phyloP scores from a whole-genome alignment of 768 basidiomycete genomes.

The Podaxis carcinomalis region DNA sequence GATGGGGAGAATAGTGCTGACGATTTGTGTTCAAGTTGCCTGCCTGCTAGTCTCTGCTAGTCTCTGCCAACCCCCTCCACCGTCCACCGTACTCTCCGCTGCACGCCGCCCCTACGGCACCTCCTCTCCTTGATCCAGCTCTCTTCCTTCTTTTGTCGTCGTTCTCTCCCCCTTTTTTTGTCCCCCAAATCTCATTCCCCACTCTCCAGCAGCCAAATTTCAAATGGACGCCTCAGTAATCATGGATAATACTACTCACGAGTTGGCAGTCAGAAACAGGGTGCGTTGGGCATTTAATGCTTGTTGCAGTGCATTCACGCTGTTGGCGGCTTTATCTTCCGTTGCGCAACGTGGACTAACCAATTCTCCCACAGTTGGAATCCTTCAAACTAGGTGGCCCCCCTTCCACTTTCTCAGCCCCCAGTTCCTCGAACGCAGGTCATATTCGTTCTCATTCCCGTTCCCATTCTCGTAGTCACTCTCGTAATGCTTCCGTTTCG shows the following conservation, averaged over 20 bases:
- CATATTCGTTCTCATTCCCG: conserved; percentile 73
- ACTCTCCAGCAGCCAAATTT: neutral
- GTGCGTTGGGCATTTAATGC: conserved; percentile 22
- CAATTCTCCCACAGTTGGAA: conserved; percentile 46
- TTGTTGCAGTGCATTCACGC: neutral
- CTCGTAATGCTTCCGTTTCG: conserved; percentile 33
- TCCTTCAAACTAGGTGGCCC: conserved; percentile 66
- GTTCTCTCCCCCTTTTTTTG: conserved; percentile 21
- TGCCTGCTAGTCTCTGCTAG: neutral
- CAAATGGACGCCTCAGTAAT: conserved; percentile 6
- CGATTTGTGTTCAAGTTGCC: conserved; percentile 4
- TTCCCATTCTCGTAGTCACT: conserved; percentile 46
- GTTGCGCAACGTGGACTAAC: neutral
- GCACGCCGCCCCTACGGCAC: conserved; percentile 23
- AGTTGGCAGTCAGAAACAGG: conserved; percentile 37
- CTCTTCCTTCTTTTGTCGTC: conserved; percentile 26
- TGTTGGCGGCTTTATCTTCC: neutral
- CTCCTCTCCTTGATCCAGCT: conserved; percentile 37
- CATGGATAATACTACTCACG: conserved; percentile 27
- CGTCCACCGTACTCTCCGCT: conserved; percentile 14
- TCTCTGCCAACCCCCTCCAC: conserved; percentile 12
- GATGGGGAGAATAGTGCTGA: conserved; percentile 3
- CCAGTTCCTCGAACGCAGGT: conserved; percentile 33
- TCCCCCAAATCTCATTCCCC: neutral
- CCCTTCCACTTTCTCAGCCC: conserved; percentile 30